Conservation (phyloP, 805 yeast species). For the Hyphopichia homilentoma region DNA sequence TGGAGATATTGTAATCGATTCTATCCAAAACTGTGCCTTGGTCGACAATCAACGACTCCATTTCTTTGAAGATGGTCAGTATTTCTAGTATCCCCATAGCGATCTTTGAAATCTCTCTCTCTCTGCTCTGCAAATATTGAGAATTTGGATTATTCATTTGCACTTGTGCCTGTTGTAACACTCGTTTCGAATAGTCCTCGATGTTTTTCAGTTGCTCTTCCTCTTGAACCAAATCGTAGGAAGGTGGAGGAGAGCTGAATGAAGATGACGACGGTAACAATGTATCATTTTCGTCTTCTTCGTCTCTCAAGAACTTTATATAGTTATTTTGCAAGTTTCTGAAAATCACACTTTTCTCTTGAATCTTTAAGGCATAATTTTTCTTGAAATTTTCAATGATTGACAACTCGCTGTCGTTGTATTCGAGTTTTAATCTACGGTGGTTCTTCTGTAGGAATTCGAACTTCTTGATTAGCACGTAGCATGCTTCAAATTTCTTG, state of each 20-base stretch:
- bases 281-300: constrained; percentile 54
- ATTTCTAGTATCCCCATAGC: constrained; percentile 95
- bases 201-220: constrained; percentile 32
- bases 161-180: constrained; percentile 23
- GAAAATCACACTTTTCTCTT: constrained; percentile 70
- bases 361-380: constrained; percentile 80
- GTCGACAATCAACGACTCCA: constrained; percentile 88
- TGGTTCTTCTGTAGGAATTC: constrained; percentile 38
- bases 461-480: constrained; percentile 67
- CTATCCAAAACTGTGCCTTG: constrained; percentile 94
- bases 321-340: constrained; percentile 87
- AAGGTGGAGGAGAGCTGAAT: constrained; percentile 8
- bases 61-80: constrained; percentile 86
- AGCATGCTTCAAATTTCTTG: constrained; percentile 72
- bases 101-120: constrained; percentile 81
- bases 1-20: constrained; percentile 86
- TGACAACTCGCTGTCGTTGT: constrained; percentile 46
- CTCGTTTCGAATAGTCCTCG: constrained; percentile 36
- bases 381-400: constrained; percentile 80
- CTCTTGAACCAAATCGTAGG: constrained; percentile 16
- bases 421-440: constrained; percentile 38
- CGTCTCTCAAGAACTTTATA: constrained; percentile 77
- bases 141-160: constrained; percentile 19
- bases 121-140: constrained; percentile 60
- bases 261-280: constrained; percentile 7